Base-by-base conservation (phyloP, 441 rosid genomes). In the Omphalea diandra region DNA sequence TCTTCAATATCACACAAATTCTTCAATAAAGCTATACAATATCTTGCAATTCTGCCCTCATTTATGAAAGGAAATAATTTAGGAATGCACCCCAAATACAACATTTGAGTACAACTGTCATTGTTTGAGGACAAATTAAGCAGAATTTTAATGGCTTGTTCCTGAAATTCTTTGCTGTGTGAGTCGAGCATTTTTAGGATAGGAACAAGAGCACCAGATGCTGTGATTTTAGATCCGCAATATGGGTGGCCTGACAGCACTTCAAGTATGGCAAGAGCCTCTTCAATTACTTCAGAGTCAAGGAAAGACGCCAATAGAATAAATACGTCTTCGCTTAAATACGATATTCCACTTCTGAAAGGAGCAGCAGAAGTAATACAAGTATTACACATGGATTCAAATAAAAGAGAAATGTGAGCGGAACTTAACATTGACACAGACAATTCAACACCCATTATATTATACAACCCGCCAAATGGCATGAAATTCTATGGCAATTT, bases 81-180 rank as follows among this genome's bases (percentile, higher is more conserved):
- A n/a, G 83, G 80, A 50, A 86, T 72, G 76, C 81, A 86, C 55
- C 73, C 80, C 57, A 82, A 77, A 71, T 81, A 71, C n/a, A 83
- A 83, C 76, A 94, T 78, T 31, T 69, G 73, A 60, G 80, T 62
- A 72, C 89, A 87, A 40, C 81, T 73, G 33, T 81, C 86, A 41
- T 18, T 52, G 76, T 69, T 79, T 46, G 71, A 76, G 7, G 94
- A 90, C 69, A 94, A 77, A 72, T 86, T 85, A 47, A 56, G 73
- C 73, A 94, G 85, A 68, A 78, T 86, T 69, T 75, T 84, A 38
- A 88, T 74, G 57, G 89, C 90, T 52, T 64, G 81, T 75, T 88
- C 84, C 78, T 77, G 92, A 65, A 82, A 68, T 57, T 76, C 82
- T 54, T 75, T 71, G 66, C 68, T 65, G 22, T 67, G 63, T 7